These are phyloP conservation scores for Neonectria magnoliae DNA, from an alignment of 2,329 filamentous ascomycete species.

Conservation along the genomic window DNA sequence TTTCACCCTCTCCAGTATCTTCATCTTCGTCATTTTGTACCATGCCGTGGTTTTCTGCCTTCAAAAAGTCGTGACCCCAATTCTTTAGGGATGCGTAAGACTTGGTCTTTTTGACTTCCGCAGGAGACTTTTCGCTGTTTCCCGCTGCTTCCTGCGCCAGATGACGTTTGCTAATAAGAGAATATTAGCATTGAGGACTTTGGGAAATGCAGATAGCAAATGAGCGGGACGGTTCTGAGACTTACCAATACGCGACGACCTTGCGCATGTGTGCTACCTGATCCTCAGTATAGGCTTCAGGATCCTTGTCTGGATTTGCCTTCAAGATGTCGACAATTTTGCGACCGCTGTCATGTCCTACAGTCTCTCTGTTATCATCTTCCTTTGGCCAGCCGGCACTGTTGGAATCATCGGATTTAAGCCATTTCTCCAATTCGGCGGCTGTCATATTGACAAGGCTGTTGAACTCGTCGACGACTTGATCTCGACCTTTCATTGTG, in stretches of 20 bases:
- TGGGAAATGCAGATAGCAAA: neutral
- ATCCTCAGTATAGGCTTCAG: conserved; percentile 65
- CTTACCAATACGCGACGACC: conserved; percentile 69
- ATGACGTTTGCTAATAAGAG: conserved; percentile 63
- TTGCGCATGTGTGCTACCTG: conserved; percentile 68
- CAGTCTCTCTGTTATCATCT: conserved; percentile 66
- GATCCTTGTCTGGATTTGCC: conserved; percentile 67
- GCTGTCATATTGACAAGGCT: conserved; percentile 73
- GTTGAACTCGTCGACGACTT: conserved; percentile 67
- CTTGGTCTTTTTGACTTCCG: conserved; percentile 59
- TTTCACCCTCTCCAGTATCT: conserved; percentile 11
- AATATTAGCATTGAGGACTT: neutral
- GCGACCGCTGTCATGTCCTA: conserved; percentile 71
- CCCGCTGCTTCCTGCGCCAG: conserved; percentile 70
- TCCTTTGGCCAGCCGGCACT: conserved; percentile 70
- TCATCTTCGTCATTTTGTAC: conserved; percentile 20
- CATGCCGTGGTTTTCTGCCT: conserved; percentile 43
- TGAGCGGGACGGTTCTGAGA: neutral
- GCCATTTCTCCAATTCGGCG: conserved; percentile 69
- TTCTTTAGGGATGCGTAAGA: conserved; percentile 71
- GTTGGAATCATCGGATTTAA: conserved; percentile 66
- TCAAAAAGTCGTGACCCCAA: conserved; percentile 66
- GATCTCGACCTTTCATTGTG: conserved; percentile 42
- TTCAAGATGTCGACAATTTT: conserved; percentile 72
- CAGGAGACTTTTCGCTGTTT: conserved; percentile 61